Evolutionary conservation across 768 basidiomycete genomes (phyloP).

Genomic region (Suillus clintonianus): DNA sequence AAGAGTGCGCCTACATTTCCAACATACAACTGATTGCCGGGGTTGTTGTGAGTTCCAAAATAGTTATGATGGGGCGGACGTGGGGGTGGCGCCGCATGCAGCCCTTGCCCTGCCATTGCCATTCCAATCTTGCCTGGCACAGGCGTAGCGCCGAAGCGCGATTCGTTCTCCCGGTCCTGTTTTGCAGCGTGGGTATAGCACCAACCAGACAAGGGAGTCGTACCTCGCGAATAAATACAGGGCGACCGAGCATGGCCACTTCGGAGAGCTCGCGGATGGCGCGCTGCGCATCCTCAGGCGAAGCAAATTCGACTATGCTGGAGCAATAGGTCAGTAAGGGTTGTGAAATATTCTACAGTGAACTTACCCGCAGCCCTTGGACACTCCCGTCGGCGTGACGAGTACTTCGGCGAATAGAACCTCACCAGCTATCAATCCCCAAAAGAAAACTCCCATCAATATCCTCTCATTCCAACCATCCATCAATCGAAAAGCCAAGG

Average conservation of each 20-base stretch:
- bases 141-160: slow-evolving; percentile 93
- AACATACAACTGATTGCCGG: slow-evolving; percentile 92
- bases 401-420: slow-evolving; percentile 99
- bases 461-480: slow-evolving; percentile 73
- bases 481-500: slow-evolving; percentile 45
- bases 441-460: slow-evolving; percentile 94
- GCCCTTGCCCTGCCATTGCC: slow-evolving; percentile 92
- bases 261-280: slow-evolving; percentile 92
- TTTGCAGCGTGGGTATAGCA: background rate
- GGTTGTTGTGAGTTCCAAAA: slow-evolving; percentile 55
- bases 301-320: slow-evolving; percentile 95
- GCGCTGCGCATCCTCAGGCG: slow-evolving; percentile 85
- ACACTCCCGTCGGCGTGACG: slow-evolving; percentile 92
- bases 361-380: slow-evolving; percentile 98
- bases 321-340: slow-evolving; percentile 14
- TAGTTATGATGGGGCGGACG: slow-evolving; percentile 81
- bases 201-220: slow-evolving; percentile 19
- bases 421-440: slow-evolving; percentile 95
- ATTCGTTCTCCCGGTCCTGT: slow-evolving; percentile 95
- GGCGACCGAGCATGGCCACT: slow-evolving; percentile 85
- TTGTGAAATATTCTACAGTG: background rate
- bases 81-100: slow-evolving; percentile 77
- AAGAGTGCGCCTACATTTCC: slow-evolving; percentile 67
- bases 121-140: slow-evolving; percentile 96
- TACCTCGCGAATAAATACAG: slow-evolving; percentile 97